These are phyloP conservation scores for Microascus cirrosus DNA, from an alignment of 2,329 filamentous ascomycete genomes.

Conservation along the genomic window DNA sequence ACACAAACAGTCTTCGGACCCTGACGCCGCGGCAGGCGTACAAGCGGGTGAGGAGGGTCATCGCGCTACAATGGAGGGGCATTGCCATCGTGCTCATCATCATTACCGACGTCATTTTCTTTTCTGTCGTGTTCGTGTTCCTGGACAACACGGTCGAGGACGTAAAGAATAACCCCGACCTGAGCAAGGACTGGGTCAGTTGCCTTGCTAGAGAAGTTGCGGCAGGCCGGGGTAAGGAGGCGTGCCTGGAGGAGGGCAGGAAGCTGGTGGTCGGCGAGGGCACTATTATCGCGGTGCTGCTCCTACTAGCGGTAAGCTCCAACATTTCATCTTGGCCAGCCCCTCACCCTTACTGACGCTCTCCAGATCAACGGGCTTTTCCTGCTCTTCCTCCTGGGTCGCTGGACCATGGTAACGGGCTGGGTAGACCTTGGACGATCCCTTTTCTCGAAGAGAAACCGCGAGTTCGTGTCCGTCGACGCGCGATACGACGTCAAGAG, in stretches of 20 bases:
- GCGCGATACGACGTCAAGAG: conserved; percentile 52
- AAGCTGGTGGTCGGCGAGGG: conserved; percentile 60
- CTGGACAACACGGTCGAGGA: conserved; percentile 63
- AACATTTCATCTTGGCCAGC: background rate
- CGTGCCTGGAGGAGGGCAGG: conserved; percentile 52
- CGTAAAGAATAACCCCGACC: conserved; percentile 37
- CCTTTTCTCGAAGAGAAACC: conserved; percentile 39
- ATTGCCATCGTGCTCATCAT: conserved; percentile 86
- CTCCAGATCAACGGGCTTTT: conserved; percentile 70
- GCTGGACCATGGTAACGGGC: conserved; percentile 73
- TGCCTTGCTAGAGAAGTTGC: conserved; percentile 47
- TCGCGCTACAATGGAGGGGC: conserved; percentile 89
- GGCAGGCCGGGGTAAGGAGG: conserved; percentile 46
- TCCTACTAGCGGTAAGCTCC: conserved; percentile 62
- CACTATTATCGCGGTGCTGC: conserved; percentile 69
- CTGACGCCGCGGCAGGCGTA: conserved; percentile 81
- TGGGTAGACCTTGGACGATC: conserved; percentile 59
- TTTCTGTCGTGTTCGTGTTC: conserved; percentile 82
- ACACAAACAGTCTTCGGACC: conserved; percentile 62
- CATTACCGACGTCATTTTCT: conserved; percentile 84
- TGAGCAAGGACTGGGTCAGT: conserved; percentile 53
- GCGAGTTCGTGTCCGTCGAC: conserved; percentile 85
- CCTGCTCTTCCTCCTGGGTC: conserved; percentile 69
- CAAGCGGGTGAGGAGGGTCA: conserved; percentile 58
- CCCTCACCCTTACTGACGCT: background rate